These are phyloP conservation scores for Flammula alnicola DNA, from an alignment of 1,284 basidiomycete genomes.

Conservation along the genomic window DNA sequence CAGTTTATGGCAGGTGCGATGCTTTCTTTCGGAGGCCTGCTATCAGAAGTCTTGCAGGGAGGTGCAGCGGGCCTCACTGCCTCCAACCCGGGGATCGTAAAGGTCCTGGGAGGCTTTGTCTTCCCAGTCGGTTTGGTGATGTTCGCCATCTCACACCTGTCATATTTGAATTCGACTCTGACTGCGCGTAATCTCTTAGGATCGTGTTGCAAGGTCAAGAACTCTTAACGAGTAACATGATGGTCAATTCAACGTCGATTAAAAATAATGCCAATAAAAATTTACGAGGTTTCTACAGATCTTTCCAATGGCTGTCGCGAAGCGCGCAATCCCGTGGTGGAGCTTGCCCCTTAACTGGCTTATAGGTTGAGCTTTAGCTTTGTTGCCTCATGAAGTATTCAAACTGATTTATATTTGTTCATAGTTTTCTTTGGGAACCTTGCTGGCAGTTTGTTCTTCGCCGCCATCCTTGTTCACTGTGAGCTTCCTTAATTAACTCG, in stretches of 20 bases:
- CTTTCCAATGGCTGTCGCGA: conserved; percentile 70
- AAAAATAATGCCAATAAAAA: not conserved
- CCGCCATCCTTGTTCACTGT: conserved; percentile 70
- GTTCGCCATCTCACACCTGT: conserved; percentile 40
- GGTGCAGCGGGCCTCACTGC: conserved; percentile 56
- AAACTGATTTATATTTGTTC: conserved; percentile 5
- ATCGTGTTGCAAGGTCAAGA: conserved; percentile 74
- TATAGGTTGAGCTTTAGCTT: conserved; percentile 49
- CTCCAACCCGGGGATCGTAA: conserved; percentile 69
- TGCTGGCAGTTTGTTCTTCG: conserved; percentile 73
- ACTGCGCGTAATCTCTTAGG: conserved; percentile 42
- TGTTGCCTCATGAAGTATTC: not conserved
- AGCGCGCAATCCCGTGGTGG: conserved; percentile 70
- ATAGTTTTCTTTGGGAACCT: conserved; percentile 76
- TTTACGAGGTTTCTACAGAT: conserved; percentile 41
- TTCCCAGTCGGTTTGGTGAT: conserved; percentile 80
- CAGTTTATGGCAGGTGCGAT: conserved; percentile 72
- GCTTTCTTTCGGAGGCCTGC: conserved; percentile 73
- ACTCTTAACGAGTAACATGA: conserved; percentile 76
- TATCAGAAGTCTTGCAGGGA: conserved; percentile 63
- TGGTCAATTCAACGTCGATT: conserved; percentile 50
- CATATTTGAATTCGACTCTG: not conserved
- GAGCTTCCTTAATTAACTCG: conserved; percentile 24
- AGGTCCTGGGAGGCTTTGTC: conserved; percentile 66
- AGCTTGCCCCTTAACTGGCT: conserved; percentile 68